A percentile compares a stretch with the other conserved stretches of the same genome.
Conservation (phyloP, 2,329 filamentous ascomycete genomes). For the Colletotrichum spaethianum region DNA sequence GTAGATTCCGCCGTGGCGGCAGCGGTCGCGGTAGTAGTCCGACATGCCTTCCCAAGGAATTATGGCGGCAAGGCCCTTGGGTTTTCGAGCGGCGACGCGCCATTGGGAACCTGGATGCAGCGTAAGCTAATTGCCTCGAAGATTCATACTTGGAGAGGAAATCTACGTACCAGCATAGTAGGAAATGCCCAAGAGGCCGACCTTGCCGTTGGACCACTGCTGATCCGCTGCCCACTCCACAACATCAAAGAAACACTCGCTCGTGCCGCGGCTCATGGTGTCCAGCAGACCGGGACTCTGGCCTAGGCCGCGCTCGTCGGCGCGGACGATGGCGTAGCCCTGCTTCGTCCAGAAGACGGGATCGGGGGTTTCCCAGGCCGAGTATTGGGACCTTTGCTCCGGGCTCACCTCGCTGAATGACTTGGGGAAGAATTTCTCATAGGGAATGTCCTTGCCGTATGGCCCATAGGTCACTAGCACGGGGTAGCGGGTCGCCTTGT, state of each 20-base stretch:
- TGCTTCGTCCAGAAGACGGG: conserved; percentile 69
- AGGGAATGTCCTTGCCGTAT: conserved; percentile 81
- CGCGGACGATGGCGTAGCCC: conserved; percentile 69
- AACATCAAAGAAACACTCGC: conserved; percentile 63
- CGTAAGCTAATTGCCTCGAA: conserved; percentile 37
- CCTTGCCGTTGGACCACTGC: conserved; percentile 63
- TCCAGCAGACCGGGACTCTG: conserved; percentile 63
- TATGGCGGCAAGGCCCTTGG: conserved; percentile 62
- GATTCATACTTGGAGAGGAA: no score
- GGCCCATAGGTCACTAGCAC: conserved; percentile 81
- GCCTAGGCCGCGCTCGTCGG: conserved; percentile 63
- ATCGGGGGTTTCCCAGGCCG: conserved; percentile 72
- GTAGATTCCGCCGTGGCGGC: conserved; percentile 73
- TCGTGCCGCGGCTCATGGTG: conserved; percentile 64
- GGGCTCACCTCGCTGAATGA: conserved; percentile 66
- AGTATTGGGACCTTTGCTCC: conserved; percentile 66
- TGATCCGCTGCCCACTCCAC: conserved; percentile 65
- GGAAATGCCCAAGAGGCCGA: conserved; percentile 62
- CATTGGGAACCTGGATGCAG: conserved; percentile 56
- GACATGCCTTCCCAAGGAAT: conserved; percentile 68
- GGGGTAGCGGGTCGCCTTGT: conserved; percentile 55
- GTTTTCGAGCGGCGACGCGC: conserved; percentile 62
- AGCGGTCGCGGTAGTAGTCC: conserved; percentile 70
- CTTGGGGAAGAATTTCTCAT: conserved; percentile 62
- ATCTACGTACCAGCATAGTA: conserved; percentile 57